Evolutionary conservation across 2,329 filamentous ascomycete species (phyloP).

Genomic region (Graphiopsis chlorocephala): DNA sequence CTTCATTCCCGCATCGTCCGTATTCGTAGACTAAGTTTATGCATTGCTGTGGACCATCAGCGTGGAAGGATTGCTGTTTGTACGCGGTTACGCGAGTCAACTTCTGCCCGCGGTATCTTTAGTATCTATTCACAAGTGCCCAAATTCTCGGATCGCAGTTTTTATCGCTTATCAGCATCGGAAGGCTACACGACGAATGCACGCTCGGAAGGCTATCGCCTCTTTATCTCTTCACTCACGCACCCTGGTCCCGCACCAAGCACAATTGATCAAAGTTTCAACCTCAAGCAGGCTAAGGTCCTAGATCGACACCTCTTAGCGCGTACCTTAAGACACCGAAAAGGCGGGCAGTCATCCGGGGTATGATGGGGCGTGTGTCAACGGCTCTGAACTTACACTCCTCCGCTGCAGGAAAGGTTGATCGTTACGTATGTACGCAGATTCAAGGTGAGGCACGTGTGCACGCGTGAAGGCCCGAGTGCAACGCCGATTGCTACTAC

Average conservation of each 20-base stretch:
- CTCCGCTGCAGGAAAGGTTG: neutral
- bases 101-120: neutral
- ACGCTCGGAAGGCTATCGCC: neutral
- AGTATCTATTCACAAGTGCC: neutral
- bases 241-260: neutral
- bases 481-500: neutral
- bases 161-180: neutral
- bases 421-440: neutral
- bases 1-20: neutral
- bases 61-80: neutral
- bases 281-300: neutral
- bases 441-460: neutral
- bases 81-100: neutral
- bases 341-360: slow-evolving; percentile 4
- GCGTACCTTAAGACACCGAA: neutral
- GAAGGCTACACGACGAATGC: neutral
- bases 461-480: neutral
- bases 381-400: neutral
- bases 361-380: slow-evolving; percentile 8
- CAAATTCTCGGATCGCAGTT: neutral
- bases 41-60: neutral
- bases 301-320: slow-evolving; percentile 1
- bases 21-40: neutral
- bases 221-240: neutral
- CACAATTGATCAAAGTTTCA: slow-evolving; percentile 3